Percentiles rank a stretch among this genome's conserved stretches.
phyloP scores from a whole-genome alignment of 2,329 filamentous ascomycete genomes.

The Nemania sp. region DNA sequence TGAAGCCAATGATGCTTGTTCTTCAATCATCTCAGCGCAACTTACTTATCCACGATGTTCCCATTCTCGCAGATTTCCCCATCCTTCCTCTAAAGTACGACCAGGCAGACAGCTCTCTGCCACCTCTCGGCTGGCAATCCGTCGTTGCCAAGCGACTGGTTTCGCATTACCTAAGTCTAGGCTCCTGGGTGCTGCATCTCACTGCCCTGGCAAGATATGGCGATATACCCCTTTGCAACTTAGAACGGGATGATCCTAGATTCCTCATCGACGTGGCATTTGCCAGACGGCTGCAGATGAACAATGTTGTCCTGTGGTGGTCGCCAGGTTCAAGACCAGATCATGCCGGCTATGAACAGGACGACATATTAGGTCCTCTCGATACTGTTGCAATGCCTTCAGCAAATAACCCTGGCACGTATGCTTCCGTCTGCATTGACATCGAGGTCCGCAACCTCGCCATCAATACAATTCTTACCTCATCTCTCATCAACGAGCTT shows the following conservation, averaged over 20 bases:
- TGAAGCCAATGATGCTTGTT: slow-evolving; percentile 78
- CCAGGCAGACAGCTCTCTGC: slow-evolving; percentile 80
- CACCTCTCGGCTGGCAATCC: slow-evolving; percentile 90
- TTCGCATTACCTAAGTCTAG: slow-evolving; percentile 88
- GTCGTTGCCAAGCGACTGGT: slow-evolving; percentile 86
- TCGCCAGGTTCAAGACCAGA: slow-evolving; percentile 84
- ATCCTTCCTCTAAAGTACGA: slow-evolving; percentile 81
- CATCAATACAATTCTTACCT: slow-evolving; percentile 97
- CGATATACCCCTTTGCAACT: slow-evolving; percentile 90
- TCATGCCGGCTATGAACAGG: slow-evolving; percentile 92
- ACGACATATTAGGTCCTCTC: slow-evolving; percentile 80
- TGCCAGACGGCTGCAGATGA: slow-evolving; percentile 83
- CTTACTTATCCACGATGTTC: slow-evolving; percentile 81
- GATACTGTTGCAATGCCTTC: slow-evolving; percentile 90
- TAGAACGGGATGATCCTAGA: slow-evolving; percentile 90
- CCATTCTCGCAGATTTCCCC: slow-evolving; percentile 81
- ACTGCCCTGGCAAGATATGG: slow-evolving; percentile 88
- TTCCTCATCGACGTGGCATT: slow-evolving; percentile 97
- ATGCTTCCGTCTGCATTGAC: slow-evolving; percentile 95
- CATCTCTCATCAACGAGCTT: slow-evolving; percentile 93
- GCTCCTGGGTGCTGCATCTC: slow-evolving; percentile 87
- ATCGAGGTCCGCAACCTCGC: slow-evolving; percentile 90
- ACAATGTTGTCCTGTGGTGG: slow-evolving; percentile 97
- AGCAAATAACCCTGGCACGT: slow-evolving; percentile 90
- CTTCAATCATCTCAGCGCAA: slow-evolving; percentile 87